These are phyloP conservation scores for Pseudocercospora macadamiae DNA, from an alignment of 2,329 filamentous ascomycete genomes.

Conservation along the genomic window DNA sequence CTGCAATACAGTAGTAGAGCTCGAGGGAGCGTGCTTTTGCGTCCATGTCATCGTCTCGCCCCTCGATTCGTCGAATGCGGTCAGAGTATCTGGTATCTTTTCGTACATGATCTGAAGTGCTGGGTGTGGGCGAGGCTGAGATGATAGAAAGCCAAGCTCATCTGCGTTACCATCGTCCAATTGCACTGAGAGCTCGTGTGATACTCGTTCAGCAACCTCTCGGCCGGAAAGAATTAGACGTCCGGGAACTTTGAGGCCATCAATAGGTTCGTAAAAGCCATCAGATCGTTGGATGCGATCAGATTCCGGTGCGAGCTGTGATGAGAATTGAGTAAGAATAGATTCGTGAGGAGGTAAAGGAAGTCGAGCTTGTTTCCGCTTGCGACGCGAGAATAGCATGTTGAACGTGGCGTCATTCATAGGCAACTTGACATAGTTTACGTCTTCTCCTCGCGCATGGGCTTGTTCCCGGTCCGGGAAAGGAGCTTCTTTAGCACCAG, in stretches of 20 bases:
- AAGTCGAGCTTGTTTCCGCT: constrained; percentile 37
- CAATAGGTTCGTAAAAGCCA: constrained; percentile 39
- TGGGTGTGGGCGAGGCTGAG: constrained; percentile 51
- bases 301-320: constrained; percentile 26
- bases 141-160: constrained; percentile 19
- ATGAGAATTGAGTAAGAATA: constrained; percentile 26
- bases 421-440: not conserved
- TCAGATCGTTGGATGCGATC: constrained; percentile 30
- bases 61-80: constrained; percentile 76
- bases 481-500: constrained; percentile 66
- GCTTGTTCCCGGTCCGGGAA: constrained; percentile 70
- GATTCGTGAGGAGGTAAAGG: constrained; percentile 33
- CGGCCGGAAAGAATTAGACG: constrained; percentile 38
- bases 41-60: constrained; percentile 77
- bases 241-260: constrained; percentile 32
- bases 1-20: constrained; percentile 75
- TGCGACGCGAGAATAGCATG: constrained; percentile 35
- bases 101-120: constrained; percentile 63
- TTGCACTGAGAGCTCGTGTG: constrained; percentile 32
- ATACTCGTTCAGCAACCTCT: constrained; percentile 44
- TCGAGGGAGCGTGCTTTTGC: constrained; percentile 79
- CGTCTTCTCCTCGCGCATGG: constrained; percentile 61
- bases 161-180: constrained; percentile 17
- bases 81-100: constrained; percentile 64
- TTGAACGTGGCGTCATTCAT: constrained; percentile 1